Conservation (phyloP, 805 yeast species). For the Candida incommunis region DNA sequence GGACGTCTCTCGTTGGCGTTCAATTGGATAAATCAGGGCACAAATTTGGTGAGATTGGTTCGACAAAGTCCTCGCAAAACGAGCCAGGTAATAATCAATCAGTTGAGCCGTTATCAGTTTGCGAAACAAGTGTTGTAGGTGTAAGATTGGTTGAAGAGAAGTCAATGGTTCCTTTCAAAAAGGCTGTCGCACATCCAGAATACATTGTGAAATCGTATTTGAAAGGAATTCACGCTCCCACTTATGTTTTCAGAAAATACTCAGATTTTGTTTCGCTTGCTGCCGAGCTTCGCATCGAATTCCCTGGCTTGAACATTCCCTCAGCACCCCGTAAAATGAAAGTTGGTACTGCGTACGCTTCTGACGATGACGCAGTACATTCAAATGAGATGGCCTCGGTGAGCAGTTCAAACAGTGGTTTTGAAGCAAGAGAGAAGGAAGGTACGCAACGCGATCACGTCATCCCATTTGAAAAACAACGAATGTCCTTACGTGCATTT, state of each 20-base stretch:
- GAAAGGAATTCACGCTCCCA: conserved; percentile 17
- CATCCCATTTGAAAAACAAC: conserved; percentile 58
- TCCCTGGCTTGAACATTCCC: conserved; percentile 12
- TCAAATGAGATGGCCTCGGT: conserved; percentile 42
- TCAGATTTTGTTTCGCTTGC: conserved; percentile 52
- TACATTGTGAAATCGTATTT: conserved; percentile 17
- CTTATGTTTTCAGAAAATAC: conserved; percentile 49
- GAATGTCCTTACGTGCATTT: conserved; percentile 69
- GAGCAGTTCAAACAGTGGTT: too few relatives aligned
- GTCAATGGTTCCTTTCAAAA: conserved; percentile 16
- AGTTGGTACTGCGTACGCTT: conserved; percentile 1
- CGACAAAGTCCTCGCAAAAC: conserved; percentile 1
- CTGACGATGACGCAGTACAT: conserved; percentile 35
- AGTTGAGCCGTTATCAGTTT: conserved; percentile 12
- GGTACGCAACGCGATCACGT: conserved; percentile 7
- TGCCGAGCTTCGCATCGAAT: conserved; percentile 21
- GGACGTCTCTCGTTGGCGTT: conserved; percentile 10
- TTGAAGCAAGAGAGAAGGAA: conserved; percentile 43
- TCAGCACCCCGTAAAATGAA: conserved; percentile 3
- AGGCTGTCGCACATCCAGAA: conserved; percentile 18
- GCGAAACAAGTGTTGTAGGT: conserved; percentile 56
- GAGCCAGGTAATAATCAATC: conserved; percentile 10
- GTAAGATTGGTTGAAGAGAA: conserved; percentile 28
- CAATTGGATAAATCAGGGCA: conserved; percentile 1
- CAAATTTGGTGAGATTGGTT: not conserved